phyloP scores from a whole-genome alignment of 2,329 filamentous ascomycete species.

The Aureobasidium pullulans region DNA sequence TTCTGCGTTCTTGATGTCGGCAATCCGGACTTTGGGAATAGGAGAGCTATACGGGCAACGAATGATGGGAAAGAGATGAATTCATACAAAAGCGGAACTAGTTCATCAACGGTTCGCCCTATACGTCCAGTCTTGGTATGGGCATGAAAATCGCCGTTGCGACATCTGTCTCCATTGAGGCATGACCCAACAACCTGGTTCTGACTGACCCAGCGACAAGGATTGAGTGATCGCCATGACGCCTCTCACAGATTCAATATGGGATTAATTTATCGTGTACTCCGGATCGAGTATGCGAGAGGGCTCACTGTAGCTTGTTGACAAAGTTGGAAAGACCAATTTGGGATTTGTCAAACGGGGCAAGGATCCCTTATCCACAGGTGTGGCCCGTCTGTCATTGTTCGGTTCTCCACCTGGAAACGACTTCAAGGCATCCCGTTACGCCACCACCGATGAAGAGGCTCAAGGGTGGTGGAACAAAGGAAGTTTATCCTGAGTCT shows the following conservation, averaged over 20 bases:
- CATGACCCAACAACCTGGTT: conserved; percentile 9
- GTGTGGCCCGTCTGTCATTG: conserved; percentile 2
- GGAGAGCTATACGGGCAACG: conserved; percentile 3
- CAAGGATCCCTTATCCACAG: conserved; percentile 6
- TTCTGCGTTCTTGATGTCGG: conserved; percentile 5
- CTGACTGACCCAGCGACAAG: not conserved
- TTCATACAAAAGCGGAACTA: not conserved
- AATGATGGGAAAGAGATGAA: not conserved
- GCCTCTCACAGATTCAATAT: not conserved
- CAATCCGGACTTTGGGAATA: not conserved
- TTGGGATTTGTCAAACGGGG: conserved; percentile 7
- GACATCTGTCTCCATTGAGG: conserved; percentile 5
- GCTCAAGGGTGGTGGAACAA: not conserved
- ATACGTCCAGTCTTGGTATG: not conserved
- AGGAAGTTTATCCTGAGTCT: not conserved
- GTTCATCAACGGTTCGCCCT: not conserved
- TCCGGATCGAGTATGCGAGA: not conserved
- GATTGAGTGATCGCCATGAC: conserved; percentile 2
- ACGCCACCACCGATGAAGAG: conserved; percentile 8
- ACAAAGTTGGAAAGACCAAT: not conserved
- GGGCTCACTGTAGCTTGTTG: not conserved
- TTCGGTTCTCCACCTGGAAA: conserved; percentile 8
- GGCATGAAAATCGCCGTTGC: conserved; percentile 5
- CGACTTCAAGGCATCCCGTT: conserved; percentile 4
- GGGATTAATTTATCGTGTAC: not conserved